Base-by-base conservation (phyloP, 805 yeast species). In the Hemisphaericaspora nanyangensis region DNA sequence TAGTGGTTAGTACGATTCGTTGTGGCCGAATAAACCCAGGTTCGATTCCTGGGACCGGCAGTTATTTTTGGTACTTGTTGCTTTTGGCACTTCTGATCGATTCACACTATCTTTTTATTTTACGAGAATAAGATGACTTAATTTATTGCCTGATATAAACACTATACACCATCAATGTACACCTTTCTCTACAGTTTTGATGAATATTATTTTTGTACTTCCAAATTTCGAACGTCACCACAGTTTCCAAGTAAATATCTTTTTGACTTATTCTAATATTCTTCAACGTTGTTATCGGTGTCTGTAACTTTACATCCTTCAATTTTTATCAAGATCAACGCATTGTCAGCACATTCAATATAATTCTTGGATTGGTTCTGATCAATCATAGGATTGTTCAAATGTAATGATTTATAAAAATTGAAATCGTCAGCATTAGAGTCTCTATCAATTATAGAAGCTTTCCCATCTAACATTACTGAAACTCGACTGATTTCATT, bases 221-320 rank as follows among this genome's bases (percentile, higher is more conserved):
- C n/a, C n/a, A n/a, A n/a, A n/a, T n/a, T n/a, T n/a, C n/a, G n/a
- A n/a, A n/a, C n/a, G n/a, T n/a, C n/a, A n/a, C n/a, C n/a, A n/a
- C n/a, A n/a, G n/a, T n/a, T n/a, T n/a, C n/a, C n/a, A n/a, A n/a
- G n/a, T n/a, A n/a, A n/a, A n/a, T n/a, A n/a, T n/a, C n/a, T n/a
- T n/a, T n/a, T n/a, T n/a, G n/a, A n/a, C n/a, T n/a, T n/a, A n/a
- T n/a, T 5, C 26, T 49, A 60, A 43, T 61, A 67, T 48, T 56
- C 60, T 30, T 52, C 55, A 18, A 76, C 70, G 48, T 83, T 80
- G 58, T 85, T 80, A 34, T 83, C 78, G 7, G 79, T 73, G 52
- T 90, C 96, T 10, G 95, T 86, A 17, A 89, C 85, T 51, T 82
- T 83, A 18, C 88, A 89, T 29, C 76, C 72, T 33, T 71, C 72